phyloP scores from a whole-genome alignment of 345 rosid genomes.

The Raphanus raphanistrum region DNA sequence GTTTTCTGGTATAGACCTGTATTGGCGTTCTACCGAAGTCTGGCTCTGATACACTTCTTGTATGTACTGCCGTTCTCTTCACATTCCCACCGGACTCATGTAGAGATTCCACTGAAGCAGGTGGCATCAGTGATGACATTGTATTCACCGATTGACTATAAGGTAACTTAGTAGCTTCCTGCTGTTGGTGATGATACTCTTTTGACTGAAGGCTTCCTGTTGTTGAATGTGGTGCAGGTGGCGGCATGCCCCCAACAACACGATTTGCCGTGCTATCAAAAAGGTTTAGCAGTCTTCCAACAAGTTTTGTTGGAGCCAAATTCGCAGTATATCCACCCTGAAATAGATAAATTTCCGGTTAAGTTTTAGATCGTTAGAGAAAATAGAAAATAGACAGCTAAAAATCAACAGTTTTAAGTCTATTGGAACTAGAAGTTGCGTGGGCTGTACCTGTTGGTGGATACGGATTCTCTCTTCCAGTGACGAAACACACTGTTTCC shows the following conservation, averaged over 20 bases:
- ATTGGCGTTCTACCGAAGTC: slow-evolving; percentile 56
- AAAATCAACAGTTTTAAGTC: slow-evolving; percentile 7
- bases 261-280: slow-evolving; percentile 67
- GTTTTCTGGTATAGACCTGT: slow-evolving; percentile 46
- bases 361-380: slow-evolving; percentile 16
- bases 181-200: slow-evolving; percentile 46
- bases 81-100: slow-evolving; percentile 52
- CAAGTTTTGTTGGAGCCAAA: slow-evolving; percentile 63
- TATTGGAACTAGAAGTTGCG: slow-evolving; percentile 8
- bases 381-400: background rate
- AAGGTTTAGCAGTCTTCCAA: slow-evolving; percentile 61
- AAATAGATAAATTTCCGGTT: slow-evolving; percentile 10
- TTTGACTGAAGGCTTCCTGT: slow-evolving; percentile 38
- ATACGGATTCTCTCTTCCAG: slow-evolving; percentile 73
- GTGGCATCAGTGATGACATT: slow-evolving; percentile 53
- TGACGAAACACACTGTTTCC: slow-evolving; percentile 52
- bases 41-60: slow-evolving; percentile 74
- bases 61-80: slow-evolving; percentile 47
- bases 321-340: slow-evolving; percentile 65
- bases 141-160: slow-evolving; percentile 56
- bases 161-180: slow-evolving; percentile 42
- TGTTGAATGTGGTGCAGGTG: slow-evolving; percentile 52
- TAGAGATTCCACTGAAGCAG: slow-evolving; percentile 54
- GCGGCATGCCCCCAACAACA: slow-evolving; percentile 73
- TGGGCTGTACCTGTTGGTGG: slow-evolving; percentile 62